Evolutionary conservation across 129 eudicot species (phyloP).

Genomic region (Chrysanthemum seticuspe): DNA sequence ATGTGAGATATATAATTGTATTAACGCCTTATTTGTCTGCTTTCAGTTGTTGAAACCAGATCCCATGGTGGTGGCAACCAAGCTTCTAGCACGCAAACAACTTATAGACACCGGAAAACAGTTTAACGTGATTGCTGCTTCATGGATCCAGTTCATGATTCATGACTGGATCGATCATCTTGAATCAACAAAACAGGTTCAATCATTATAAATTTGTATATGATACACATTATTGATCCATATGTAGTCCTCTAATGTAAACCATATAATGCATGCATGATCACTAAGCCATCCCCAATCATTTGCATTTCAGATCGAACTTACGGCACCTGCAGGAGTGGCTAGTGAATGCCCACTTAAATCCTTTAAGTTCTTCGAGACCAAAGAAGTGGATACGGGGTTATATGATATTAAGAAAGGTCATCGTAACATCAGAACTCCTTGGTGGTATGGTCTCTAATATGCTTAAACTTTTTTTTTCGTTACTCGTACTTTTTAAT

Average conservation of each 20-base stretch:
- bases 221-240: not conserved
- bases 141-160: slow-evolving; percentile 74
- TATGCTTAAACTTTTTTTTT: no score
- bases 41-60: slow-evolving; percentile 56
- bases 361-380: slow-evolving; percentile 50
- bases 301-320: slow-evolving; percentile 42
- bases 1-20: not conserved
- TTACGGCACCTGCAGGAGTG: slow-evolving; percentile 49
- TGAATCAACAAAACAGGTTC: slow-evolving; percentile 58
- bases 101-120: slow-evolving; percentile 54
- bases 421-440: slow-evolving; percentile 49
- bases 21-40: not conserved
- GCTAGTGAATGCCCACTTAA: slow-evolving; percentile 60
- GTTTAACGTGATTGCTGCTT: slow-evolving; percentile 65
- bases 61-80: slow-evolving; percentile 73
- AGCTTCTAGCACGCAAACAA: slow-evolving; percentile 52
- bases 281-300: not conserved
- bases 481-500: no score
- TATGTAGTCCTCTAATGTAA: not conserved
- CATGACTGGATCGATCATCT: slow-evolving; percentile 75
- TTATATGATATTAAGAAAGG: slow-evolving; percentile 40
- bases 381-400: slow-evolving; percentile 49
- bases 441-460: slow-evolving; percentile 61
- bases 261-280: not conserved
- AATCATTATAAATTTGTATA: not conserved